Evolutionary conservation across 306 rosid genomes (phyloP), one percentile per base, ranked within the genome.

Genomic region (Bauhinia variegata): DNA sequence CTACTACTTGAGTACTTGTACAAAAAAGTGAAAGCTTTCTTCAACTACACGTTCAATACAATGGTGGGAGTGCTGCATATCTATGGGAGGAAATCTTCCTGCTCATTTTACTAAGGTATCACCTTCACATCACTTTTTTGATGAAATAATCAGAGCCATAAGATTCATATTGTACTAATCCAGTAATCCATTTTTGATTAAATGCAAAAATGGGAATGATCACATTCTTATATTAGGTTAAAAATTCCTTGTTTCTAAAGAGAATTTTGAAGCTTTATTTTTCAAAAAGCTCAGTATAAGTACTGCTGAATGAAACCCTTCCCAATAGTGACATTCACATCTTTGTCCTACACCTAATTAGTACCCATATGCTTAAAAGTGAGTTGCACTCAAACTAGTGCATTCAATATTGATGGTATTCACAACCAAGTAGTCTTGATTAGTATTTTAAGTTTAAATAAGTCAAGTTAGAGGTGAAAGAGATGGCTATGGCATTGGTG

Each of bases 291-390:
- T 80, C 70, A 55, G 71, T 75, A 54, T 65, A 59, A n/a, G n/a
- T n/a, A 63, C 75, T 67, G 78, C 49, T 57, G 54, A 71, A 82
- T 76, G 77, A 71, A 70, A 54, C 77, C 51, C 28, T 60, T 46
- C 86, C 56, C 62, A 70, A 73, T 76, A 73, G 61, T 34, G 79
- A 76, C 76, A 63, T 48, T 73, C 56, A 74, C 67, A 80, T 84
- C 84, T 72, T 56, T 86, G 83, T 86, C 87, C 72, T 52, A 67
- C 77, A 84, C 96, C 96, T 86, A 86, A 86, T n/a, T n/a, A n/a
- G n/a, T 84, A 68, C 75, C 78, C 73, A 46, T 67, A 78, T 65
- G 63, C 54, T 62, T 58, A 79, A 68, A 82, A 79, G 88, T 86
- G 83, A 80, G 80, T 78, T 86, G 84, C 83, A 86, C 96, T 86